phyloP scores from a whole-genome alignment of 2,329 filamentous ascomycete species.

The Fusarium sp. region DNA sequence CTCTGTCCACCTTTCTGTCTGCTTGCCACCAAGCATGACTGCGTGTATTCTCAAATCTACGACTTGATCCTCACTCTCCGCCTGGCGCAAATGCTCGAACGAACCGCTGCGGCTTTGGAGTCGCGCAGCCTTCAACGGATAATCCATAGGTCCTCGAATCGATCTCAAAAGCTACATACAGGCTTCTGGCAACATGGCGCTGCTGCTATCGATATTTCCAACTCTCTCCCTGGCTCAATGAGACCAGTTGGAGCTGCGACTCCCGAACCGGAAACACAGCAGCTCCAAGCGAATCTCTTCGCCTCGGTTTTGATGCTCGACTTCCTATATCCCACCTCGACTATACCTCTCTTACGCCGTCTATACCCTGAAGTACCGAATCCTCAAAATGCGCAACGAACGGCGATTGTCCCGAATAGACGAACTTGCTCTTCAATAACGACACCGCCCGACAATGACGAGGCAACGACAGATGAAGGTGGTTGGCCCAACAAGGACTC shows the following conservation, averaged over 20 bases:
- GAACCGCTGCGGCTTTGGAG: slow-evolving; percentile 67
- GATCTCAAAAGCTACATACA: slow-evolving; percentile 58
- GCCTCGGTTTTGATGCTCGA: slow-evolving; percentile 65
- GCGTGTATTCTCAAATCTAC: slow-evolving; percentile 16
- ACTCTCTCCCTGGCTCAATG: slow-evolving; percentile 54
- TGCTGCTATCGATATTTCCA: slow-evolving; percentile 60
- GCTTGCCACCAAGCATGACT: slow-evolving; percentile 42
- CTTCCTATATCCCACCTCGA: slow-evolving; percentile 64
- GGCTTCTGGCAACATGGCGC: slow-evolving; percentile 67
- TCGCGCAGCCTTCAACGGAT: slow-evolving; percentile 66
- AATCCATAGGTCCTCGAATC: slow-evolving; percentile 56
- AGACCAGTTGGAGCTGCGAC: slow-evolving; percentile 37
- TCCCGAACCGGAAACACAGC: slow-evolving; percentile 41
- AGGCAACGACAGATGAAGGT: background rate
- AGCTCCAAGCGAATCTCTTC: slow-evolving; percentile 48
- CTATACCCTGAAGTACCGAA: slow-evolving; percentile 47
- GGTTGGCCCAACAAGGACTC: background rate
- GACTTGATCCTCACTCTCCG: slow-evolving; percentile 27
- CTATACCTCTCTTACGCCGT: slow-evolving; percentile 57
- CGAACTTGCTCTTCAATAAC: slow-evolving; percentile 46
- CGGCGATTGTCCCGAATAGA: slow-evolving; percentile 33
- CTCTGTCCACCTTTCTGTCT: background rate
- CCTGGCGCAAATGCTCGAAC: slow-evolving; percentile 64
- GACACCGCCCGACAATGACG: slow-evolving; percentile 6
- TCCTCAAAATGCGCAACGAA: slow-evolving; percentile 34